A percentile compares a stretch with the other conserved stretches of the same genome.
These are phyloP conservation scores for Diophrys appendiculata DNA, from an alignment of 73 alveolate genomes.

Conservation along the genomic window DNA sequence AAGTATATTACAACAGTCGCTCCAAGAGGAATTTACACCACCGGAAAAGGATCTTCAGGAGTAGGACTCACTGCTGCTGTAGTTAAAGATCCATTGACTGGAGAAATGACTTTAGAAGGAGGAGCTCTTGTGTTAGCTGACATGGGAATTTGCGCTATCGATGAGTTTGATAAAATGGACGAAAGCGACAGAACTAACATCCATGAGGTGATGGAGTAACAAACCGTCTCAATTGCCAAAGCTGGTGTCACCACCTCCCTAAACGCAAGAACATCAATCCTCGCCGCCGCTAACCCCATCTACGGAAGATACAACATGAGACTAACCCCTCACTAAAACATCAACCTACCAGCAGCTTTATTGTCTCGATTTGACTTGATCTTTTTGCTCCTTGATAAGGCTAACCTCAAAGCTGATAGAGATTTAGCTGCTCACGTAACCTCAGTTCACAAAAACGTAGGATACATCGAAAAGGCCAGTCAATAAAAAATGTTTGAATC, in stretches of 20 bases:
- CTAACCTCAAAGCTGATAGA: slow-evolving; percentile 80
- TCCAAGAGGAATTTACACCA: slow-evolving; percentile 98
- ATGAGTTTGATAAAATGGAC: slow-evolving; percentile 99
- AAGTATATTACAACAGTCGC: slow-evolving; percentile 91
- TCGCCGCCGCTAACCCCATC: slow-evolving; percentile 99
- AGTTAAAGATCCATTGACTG: slow-evolving; percentile 81
- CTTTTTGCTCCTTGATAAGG: slow-evolving; percentile 90
- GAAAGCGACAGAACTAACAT: slow-evolving; percentile 93
- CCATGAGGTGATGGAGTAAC: slow-evolving; percentile 99
- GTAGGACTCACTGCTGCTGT: slow-evolving; percentile 99
- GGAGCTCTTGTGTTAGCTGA: slow-evolving; percentile 99
- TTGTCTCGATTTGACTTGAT: slow-evolving; percentile 96
- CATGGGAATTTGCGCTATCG: slow-evolving; percentile 98
- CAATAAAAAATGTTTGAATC: slow-evolving; percentile 66
- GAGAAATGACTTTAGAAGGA: slow-evolving; percentile 95
- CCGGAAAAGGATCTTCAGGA: slow-evolving; percentile 99
- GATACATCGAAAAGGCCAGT: slow-evolving; percentile 7
- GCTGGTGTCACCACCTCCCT: slow-evolving; percentile 97
- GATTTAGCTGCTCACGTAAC: slow-evolving; percentile 82
- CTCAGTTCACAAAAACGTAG: slow-evolving; percentile 65
- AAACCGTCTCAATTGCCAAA: slow-evolving; percentile 98
- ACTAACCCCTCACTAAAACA: slow-evolving; percentile 93
- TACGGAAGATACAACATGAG: slow-evolving; percentile 92
- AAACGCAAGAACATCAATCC: slow-evolving; percentile 94
- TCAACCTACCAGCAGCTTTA: slow-evolving; percentile 98